Evolutionary conservation across 1,139 yeast species (phyloP).

Genomic region (Yamadazyma sp.): DNA sequence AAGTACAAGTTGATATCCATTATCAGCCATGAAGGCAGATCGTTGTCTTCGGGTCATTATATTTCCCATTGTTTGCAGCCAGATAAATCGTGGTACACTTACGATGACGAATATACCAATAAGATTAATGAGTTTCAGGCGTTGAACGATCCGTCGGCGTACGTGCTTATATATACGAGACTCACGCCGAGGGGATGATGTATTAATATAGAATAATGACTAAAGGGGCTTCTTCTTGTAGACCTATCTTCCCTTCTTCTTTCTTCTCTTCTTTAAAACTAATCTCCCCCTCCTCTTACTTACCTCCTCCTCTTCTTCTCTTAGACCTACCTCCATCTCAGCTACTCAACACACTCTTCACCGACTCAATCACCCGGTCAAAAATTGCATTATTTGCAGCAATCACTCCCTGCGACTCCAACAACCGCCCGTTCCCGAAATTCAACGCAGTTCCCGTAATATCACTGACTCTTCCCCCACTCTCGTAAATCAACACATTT

Average conservation of each 20-base stretch:
- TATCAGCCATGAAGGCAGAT: conserved; percentile 91
- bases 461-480: conserved; percentile 91
- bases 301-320: conserved; percentile 1
- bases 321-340: too few relatives aligned
- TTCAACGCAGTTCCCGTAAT: conserved; percentile 71
- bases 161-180: conserved; percentile 80
- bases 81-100: conserved; percentile 87
- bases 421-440: conserved; percentile 84
- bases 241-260: too few relatives aligned
- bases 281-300: too few relatives aligned
- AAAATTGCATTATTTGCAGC: conserved; percentile 77
- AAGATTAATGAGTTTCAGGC: conserved; percentile 72
- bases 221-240: too few relatives aligned
- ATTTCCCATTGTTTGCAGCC: conserved; percentile 90
- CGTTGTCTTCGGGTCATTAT: conserved; percentile 91
- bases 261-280: not conserved
- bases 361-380: conserved; percentile 59
- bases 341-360: conserved; percentile 33
- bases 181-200: conserved; percentile 39
- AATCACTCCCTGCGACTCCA: conserved; percentile 84
- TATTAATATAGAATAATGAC: not conserved
- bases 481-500: conserved; percentile 76
- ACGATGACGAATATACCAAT: conserved; percentile 89
- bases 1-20: conserved; percentile 79
- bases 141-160: conserved; percentile 82